A percentile compares a stretch with the other conserved stretches of the same genome.
phyloP scores from a whole-genome alignment of 208 protist genomes.

The Trypanosoma grayi region DNA sequence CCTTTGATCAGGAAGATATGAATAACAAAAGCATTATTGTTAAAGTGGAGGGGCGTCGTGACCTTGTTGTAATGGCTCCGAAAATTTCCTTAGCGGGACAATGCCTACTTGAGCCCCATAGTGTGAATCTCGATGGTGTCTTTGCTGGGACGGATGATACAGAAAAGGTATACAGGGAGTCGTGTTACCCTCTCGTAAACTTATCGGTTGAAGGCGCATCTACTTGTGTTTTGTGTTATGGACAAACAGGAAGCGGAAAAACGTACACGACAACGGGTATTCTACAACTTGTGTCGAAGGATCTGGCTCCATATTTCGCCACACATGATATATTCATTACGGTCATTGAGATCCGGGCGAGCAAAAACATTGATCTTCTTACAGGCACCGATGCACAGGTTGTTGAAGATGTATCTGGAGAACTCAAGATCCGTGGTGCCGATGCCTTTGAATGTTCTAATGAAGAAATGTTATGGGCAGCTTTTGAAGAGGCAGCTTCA shows the following conservation, averaged over 20 bases:
- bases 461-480: slow-evolving; percentile 73
- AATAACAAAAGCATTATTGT: slow-evolving; percentile 74
- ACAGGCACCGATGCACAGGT: slow-evolving; percentile 77
- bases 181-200: slow-evolving; percentile 75
- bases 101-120: slow-evolving; percentile 70
- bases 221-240: slow-evolving; percentile 88
- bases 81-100: slow-evolving; percentile 82
- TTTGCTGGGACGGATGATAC: slow-evolving; percentile 75
- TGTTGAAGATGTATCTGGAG: slow-evolving; percentile 77
- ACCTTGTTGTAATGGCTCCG: slow-evolving; percentile 81
- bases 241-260: slow-evolving; percentile 91
- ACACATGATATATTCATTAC: slow-evolving; percentile 74
- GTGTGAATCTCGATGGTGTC: slow-evolving; percentile 73
- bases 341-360: slow-evolving; percentile 80
- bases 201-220: slow-evolving; percentile 77
- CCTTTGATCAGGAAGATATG: slow-evolving; percentile 71
- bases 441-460: slow-evolving; percentile 81
- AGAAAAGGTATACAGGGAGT: slow-evolving; percentile 67
- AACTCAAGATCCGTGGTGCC: slow-evolving; percentile 70
- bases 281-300: slow-evolving; percentile 56
- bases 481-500: slow-evolving; percentile 72
- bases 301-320: slow-evolving; percentile 56
- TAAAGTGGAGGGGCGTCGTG: slow-evolving; percentile 67
- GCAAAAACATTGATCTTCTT: slow-evolving; percentile 79
- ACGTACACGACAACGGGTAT: slow-evolving; percentile 85